Percentiles rank a stretch among this genome's conserved stretches.
phyloP scores from a whole-genome alignment of 805 yeast genomes.

The Metschnikowia kunwiensis region DNA sequence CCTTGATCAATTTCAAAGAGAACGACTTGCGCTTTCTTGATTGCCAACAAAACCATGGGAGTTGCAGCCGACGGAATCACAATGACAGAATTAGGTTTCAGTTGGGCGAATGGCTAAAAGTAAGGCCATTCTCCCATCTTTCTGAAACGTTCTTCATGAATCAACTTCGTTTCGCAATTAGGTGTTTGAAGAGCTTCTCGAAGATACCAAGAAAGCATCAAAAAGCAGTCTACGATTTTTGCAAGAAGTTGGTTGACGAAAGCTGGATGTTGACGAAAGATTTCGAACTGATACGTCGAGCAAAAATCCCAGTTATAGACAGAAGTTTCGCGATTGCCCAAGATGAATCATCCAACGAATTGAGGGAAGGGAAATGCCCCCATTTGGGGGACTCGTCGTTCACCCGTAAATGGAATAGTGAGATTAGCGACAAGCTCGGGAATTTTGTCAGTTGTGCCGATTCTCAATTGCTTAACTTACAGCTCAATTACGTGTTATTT shows the following conservation, averaged over 20 bases:
- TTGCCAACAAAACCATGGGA: too few species aligned
- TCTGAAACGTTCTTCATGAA: slow-evolving; percentile 21
- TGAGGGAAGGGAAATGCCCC: slow-evolving; percentile 3
- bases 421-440: slow-evolving; percentile 25
- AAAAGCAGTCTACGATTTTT: slow-evolving; percentile 20
- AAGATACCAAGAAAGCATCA: slow-evolving; percentile 15
- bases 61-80: too few species aligned
- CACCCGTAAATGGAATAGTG: slow-evolving; percentile 32
- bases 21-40: slow-evolving; percentile 33
- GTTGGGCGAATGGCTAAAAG: slow-evolving; percentile 36
- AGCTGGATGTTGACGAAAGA: slow-evolving; percentile 22
- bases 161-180: slow-evolving; percentile 11
- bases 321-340: slow-evolving; percentile 4
- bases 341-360: not conserved
- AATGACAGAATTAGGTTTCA: slow-evolving; percentile 22
- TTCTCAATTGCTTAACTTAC: slow-evolving; percentile 34
- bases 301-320: slow-evolving; percentile 13
- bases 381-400: slow-evolving; percentile 15
- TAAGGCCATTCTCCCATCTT: slow-evolving; percentile 35
- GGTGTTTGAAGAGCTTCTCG: slow-evolving; percentile 5
- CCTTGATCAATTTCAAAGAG: slow-evolving; percentile 33
- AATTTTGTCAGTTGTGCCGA: slow-evolving; percentile 25
- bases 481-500: slow-evolving; percentile 37
- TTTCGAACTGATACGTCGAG: slow-evolving; percentile 16
- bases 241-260: slow-evolving; percentile 20